Base-by-base conservation (phyloP, 768 basidiomycete species). In the Dacryopinax primogenitus region DNA sequence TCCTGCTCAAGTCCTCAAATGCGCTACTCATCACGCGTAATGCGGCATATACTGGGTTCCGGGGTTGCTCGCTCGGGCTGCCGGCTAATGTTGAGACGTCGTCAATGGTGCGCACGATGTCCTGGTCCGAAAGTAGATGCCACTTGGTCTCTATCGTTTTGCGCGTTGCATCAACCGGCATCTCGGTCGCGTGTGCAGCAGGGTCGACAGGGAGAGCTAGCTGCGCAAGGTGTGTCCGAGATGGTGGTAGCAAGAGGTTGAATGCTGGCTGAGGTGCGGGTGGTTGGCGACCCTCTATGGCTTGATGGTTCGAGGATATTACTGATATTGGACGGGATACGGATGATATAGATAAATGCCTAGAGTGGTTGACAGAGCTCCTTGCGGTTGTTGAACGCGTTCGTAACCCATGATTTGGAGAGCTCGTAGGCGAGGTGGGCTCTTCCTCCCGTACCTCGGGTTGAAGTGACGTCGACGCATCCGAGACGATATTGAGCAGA, bases 71-170 rank as follows among this genome's bases (percentile, higher is more conserved):
- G n/a, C 36, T 36, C 11, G 68, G 36, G 32, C 37, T 63, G 0
- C 64, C 32, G 21, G 41, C 28, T 23, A 65, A 3, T 9, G 26
- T 47, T 4, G 64, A 65, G 3, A 87, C 73, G 21, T 75, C 75
- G 0, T 86, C 80, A 26, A 90, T 81, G 2, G 83, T 80, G 16
- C 79, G 76, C 66, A 86, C 84, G 44, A 92, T 86, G 1, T 81
- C 85, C 62, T 87, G 83, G 73, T 92, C 88, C 1, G 87, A 84
- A 69, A 83, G 85, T 26, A 84, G 81, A 71, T 92, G 89, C 88
- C 90, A 92, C 71, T 78, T 81, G 9, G 84, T 86, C 1, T 80
- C 76, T 18, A 91, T 78, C 12, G 90, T 79, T 66, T 83, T 80
- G 1, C 78, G 72, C 0, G 77, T 74, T 15, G 67, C 64, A 33